phyloP scores from a whole-genome alignment of 805 yeast species.

The Sugiyamaella boreocaroliniensis region DNA sequence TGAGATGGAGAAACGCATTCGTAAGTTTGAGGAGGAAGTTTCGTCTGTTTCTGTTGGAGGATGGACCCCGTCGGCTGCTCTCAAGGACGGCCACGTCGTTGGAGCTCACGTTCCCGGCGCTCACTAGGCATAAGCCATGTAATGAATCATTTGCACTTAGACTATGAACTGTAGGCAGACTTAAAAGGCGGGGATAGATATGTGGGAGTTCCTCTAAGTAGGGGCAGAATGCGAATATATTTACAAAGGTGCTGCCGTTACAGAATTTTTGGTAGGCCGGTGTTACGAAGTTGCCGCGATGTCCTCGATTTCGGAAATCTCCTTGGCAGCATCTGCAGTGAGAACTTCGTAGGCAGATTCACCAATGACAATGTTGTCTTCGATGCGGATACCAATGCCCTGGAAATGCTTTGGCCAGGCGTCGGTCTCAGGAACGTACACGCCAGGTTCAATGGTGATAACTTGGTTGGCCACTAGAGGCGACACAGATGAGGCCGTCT shows the following conservation, averaged over 20 bases:
- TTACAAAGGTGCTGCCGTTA: background rate
- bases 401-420: constrained; percentile 72
- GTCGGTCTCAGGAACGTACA: constrained; percentile 72
- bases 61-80: constrained; percentile 58
- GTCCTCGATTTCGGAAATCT: constrained; percentile 68
- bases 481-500: constrained; percentile 42
- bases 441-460: constrained; percentile 92
- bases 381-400: constrained; percentile 90
- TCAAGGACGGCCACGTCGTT: constrained; percentile 56
- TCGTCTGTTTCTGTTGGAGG: constrained; percentile 63
- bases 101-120: constrained; percentile 35
- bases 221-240: background rate
- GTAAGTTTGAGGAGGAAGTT: constrained; percentile 46
- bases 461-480: constrained; percentile 65
- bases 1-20: constrained; percentile 67
- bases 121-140: constrained; percentile 10
- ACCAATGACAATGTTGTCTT: constrained; percentile 85
- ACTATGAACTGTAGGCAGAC: background rate
- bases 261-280: too few species aligned
- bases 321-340: constrained; percentile 81
- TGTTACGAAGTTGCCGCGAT: background rate
- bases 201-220: too few species aligned
- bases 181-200: too few species aligned
- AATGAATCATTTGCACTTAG: constrained; percentile 1
- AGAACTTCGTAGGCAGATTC: constrained; percentile 48